A percentile compares a stretch with the other conserved stretches of the same genome.
Conservation (phyloP, 805 yeast genomes). For the Saturnispora hagleri region DNA sequence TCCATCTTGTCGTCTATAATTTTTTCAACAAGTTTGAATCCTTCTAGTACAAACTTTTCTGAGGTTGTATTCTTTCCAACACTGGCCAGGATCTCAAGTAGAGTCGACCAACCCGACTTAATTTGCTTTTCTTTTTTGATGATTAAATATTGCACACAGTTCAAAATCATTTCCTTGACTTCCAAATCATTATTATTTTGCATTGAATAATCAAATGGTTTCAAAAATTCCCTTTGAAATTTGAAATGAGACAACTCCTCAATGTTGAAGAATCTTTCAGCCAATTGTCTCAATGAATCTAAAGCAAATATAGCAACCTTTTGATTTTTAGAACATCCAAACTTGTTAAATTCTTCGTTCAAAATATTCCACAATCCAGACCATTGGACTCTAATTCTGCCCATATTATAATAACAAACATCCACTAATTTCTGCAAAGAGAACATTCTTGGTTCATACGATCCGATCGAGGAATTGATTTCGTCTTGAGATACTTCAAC, state of each 20-base stretch:
- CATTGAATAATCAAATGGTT: slow-evolving; percentile 80
- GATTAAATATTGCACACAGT: slow-evolving; percentile 81
- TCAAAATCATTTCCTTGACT: slow-evolving; percentile 82
- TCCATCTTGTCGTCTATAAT: slow-evolving; percentile 55
- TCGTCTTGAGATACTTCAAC: slow-evolving; percentile 85
- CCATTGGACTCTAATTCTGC: slow-evolving; percentile 94
- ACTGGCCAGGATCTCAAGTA: slow-evolving; percentile 66
- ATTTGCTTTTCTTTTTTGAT: slow-evolving; percentile 63
- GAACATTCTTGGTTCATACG: slow-evolving; percentile 79
- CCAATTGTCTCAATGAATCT: slow-evolving; percentile 86
- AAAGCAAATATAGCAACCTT: slow-evolving; percentile 83
- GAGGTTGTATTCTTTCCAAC: slow-evolving; percentile 52
- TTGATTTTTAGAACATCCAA: slow-evolving; percentile 70
- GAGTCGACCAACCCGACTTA: slow-evolving; percentile 91
- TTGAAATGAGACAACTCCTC: slow-evolving; percentile 94
- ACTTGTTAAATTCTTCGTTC: slow-evolving; percentile 80
- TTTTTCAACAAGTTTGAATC: slow-evolving; percentile 53
- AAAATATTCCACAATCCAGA: slow-evolving; percentile 88
- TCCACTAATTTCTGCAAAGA: slow-evolving; percentile 94
- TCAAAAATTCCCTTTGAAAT: slow-evolving; percentile 87
- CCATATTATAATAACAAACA: slow-evolving; percentile 96
- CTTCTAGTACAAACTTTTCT: slow-evolving; percentile 52
- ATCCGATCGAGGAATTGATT: slow-evolving; percentile 76
- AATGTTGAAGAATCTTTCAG: slow-evolving; percentile 84
- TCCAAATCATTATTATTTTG: slow-evolving; percentile 54